Base-by-base conservation (phyloP, 1,284 basidiomycete genomes). In the Meira miltonrushii region DNA sequence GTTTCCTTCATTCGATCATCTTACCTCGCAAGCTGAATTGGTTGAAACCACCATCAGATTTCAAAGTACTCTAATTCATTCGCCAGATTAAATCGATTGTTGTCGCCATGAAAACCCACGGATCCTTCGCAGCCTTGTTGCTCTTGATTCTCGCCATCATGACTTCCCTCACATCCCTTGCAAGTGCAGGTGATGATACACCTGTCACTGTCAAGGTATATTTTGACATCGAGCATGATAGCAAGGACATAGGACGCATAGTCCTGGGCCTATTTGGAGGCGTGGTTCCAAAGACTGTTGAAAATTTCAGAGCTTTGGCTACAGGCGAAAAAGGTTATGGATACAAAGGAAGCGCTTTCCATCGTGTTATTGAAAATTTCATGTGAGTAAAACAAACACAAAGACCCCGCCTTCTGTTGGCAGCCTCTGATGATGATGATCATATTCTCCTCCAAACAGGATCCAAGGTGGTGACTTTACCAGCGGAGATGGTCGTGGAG, bases 351-450 rank as follows among this genome's bases (percentile, higher is more conserved):
- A 61, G 62, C 49, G 40, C 39, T 40, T 69, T 69, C 49, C 67
- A 69, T 59, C 65, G 67, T 12, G 71, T 77, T 69, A 87, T 87
- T 80, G 84, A 85, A 79, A 80, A 84, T 77, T 86, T 86, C 79
- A 86, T 86, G 44, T 38, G 53, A 43, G 51, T 53, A 17, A 8
- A 46, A 46, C 15, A 21, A 17, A 40, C n/a, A 10, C 44, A 10
- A 8, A 21, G 17, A 46, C n/a, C n/a, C n/a, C n/a, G n/a, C n/a
- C n/a, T n/a, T n/a, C n/a, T n/a, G n/a, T n/a, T n/a, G n/a, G n/a
- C n/a, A n/a, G n/a, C n/a, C n/a, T n/a, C n/a, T n/a, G n/a, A n/a
- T n/a, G n/a, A n/a, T n/a, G n/a, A n/a, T n/a, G n/a, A n/a, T 47
- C 55, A n/a, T n/a, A n/a, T n/a, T n/a, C n/a, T n/a, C n/a, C 50